A percentile compares a stretch with the other conserved stretches of the same genome.
These are phyloP conservation scores for Fusarium oxysporum DNA, from an alignment of 2,329 filamentous ascomycete genomes.

Conservation along the genomic window DNA sequence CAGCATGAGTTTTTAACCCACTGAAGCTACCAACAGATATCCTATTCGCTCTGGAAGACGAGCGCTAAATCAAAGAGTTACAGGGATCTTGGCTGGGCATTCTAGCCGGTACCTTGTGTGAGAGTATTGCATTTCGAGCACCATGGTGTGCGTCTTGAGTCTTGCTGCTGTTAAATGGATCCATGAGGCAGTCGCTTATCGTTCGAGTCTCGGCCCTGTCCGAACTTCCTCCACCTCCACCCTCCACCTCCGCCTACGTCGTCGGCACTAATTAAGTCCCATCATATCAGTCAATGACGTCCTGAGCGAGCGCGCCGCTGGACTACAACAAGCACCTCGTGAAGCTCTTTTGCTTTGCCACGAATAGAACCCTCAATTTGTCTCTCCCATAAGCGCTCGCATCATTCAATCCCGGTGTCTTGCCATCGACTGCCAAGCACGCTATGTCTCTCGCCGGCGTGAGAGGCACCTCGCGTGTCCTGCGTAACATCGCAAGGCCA, in stretches of 20 bases:
- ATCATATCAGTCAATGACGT: conserved; percentile 43
- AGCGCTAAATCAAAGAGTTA: neutral
- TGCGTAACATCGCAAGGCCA: conserved; percentile 56
- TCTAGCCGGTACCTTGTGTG: neutral
- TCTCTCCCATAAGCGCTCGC: conserved; percentile 3
- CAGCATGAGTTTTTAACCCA: neutral
- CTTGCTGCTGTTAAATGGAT: neutral
- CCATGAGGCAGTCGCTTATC: conserved; percentile 8
- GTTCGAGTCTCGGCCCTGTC: conserved; percentile 34
- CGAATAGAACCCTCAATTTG: conserved; percentile 13
- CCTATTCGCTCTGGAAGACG: neutral
- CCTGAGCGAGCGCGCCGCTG: conserved; percentile 35
- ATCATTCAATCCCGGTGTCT: neutral
- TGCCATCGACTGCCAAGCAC: conserved; percentile 25
- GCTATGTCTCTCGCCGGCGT: conserved; percentile 62
- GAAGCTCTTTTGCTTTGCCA: conserved; percentile 7
- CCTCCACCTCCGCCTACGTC: conserved; percentile 23
- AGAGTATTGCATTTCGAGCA: conserved; percentile 6
- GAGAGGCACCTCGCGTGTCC: conserved; percentile 61
- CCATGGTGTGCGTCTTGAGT: neutral
- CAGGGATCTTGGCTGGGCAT: conserved; percentile 1
- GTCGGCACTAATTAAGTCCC: conserved; percentile 34
- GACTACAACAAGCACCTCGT: conserved; percentile 22
- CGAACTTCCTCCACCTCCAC: conserved; percentile 38
- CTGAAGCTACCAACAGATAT: neutral